Evolutionary conservation across 768 basidiomycete genomes (phyloP), one percentile per base, ranked within the genome.

Genomic region (Tylopilus sp.): DNA sequence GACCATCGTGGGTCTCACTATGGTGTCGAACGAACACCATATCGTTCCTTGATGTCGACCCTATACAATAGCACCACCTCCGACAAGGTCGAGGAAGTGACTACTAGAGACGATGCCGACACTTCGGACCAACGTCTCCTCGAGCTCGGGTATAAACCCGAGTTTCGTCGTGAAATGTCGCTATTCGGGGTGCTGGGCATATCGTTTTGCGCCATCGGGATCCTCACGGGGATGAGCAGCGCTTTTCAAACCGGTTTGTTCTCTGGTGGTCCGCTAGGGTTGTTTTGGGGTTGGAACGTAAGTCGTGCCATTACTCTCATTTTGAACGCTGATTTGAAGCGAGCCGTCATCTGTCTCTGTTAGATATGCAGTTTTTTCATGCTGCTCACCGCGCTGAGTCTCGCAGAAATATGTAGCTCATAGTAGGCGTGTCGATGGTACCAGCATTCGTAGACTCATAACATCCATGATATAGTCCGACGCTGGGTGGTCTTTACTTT

Each of bases 231-330:
- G 25, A 81, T 80, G 78, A 79, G 77, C 47, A 79, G 77, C 47
- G 79, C 80, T 0, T 81, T 81, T 52, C 80, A 82, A 58, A 81
- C 79, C 0, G 79, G 81, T 0, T 63, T 81, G 12, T 79, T 81
- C 61, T 80, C 78, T 39, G 79, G 81, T 1, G 81, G 80, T 6
- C 80, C 80, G 3, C 60, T 82, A 25, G 79, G 80, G 2, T 63
- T 81, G 53, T 82, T 82, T 61, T 82, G 80, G 80, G 81, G 79
- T 10, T 82, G 81, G 81, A 81, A 82, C 57, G 80, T 80, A 52
- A 56, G 73, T 63, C n/a, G 12, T 21, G 11, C 20, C 21, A 40
- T 26, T 31, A 41, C 25, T 43, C 23, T 18, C n/a, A n/a, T n/a
- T n/a, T n/a, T n/a, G n/a, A 23, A 28, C 30, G 20, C 17, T n/a